Base-by-base conservation (phyloP, 2,329 filamentous ascomycete species). In the Colletotrichum chrysophilum region DNA sequence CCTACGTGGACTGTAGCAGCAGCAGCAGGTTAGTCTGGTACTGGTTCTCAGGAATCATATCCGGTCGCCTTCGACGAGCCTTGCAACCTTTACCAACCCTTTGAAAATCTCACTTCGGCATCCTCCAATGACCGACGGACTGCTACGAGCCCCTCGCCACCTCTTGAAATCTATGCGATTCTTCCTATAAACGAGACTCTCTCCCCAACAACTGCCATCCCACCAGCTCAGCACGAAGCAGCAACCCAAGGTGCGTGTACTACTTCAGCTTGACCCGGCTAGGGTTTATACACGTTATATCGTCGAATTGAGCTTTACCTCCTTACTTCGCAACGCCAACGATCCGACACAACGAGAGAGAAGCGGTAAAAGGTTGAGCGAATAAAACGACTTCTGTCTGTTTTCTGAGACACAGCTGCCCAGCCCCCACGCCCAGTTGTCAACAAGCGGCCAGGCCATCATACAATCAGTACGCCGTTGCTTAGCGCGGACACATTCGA, bases 371-470 rank as follows among this genome's bases (percentile, higher is more conserved):
- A 73, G 58, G 30, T 24, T 66, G 28, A 24, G 56, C 69, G 60
- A 69, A 76, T 73, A 21, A 55, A 55, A 65, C 56, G 9, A n/a
- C 28, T 26, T 8, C 13, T 67, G 16, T 73, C 64, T 66, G 38
- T 65, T 58, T 64, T 69, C 74, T 61, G 74, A 74, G 74, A 76
- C 74, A 74, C 52, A 66, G 72, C 72, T 75, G 38, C 52, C 72
- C 62, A 52, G 62, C 61, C 72, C 68, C 72, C 61, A 71, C 68
- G 68, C n/a, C 61, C 72, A 71, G 67, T 66, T 71, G 61, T 43
- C 73, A 74, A 48, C 74, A 58, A 68, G 70, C 73, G 28, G 58
- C 64, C 70, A 58, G 38, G 38, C 38, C 38, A 48, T 68, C 68
- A 48, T 38, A 52, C 58, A 67, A 55, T 67, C 36, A 64, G 26